Evolutionary conservation across 805 yeast genomes (phyloP).

Genomic region (Yamadazyma philogaea): DNA sequence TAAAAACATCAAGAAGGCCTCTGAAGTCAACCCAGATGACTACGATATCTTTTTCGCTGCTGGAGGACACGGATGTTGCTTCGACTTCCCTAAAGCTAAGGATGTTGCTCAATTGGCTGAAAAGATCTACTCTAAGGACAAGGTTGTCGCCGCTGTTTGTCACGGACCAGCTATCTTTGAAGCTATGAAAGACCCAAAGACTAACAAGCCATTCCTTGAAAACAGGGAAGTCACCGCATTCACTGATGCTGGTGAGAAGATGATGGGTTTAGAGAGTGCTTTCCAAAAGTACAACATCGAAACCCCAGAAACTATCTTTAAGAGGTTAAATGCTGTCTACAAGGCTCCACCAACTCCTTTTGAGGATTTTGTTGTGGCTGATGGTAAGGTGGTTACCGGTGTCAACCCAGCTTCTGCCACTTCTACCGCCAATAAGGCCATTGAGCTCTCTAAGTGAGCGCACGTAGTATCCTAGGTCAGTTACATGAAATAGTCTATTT

Average conservation of each 20-base stretch:
- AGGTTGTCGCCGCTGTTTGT: conserved; percentile 65
- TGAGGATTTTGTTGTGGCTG: conserved; percentile 49
- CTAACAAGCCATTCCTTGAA: conserved; percentile 44
- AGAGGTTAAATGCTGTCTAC: conserved; percentile 42
- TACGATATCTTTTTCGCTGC: conserved; percentile 58
- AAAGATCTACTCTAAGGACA: conserved; percentile 47
- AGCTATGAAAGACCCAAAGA: conserved; percentile 38
- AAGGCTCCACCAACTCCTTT: conserved; percentile 49
- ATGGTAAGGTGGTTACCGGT: conserved; percentile 63
- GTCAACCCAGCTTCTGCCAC: conserved; percentile 59
- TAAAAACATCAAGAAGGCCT: conserved; percentile 42
- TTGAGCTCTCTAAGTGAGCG: conserved; percentile 1
- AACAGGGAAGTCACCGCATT: conserved; percentile 62
- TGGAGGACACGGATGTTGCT: conserved; percentile 64
- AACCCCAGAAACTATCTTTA: conserved; percentile 38
- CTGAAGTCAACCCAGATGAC: conserved; percentile 48
- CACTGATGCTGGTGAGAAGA: conserved; percentile 52
- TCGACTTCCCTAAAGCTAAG: conserved; percentile 54
- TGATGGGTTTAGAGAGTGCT: conserved; percentile 19
- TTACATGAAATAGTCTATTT: too few relatives aligned
- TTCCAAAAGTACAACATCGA: conserved; percentile 23
- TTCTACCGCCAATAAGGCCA: conserved; percentile 39
- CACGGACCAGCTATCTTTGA: conserved; percentile 64
- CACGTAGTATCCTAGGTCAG: too few relatives aligned
- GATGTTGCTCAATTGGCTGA: conserved; percentile 45